Percentiles rank a stretch among this genome's conserved stretches.
Evolutionary conservation across 1,284 basidiomycete species (phyloP).

Genomic region (Tremellales sp.): DNA sequence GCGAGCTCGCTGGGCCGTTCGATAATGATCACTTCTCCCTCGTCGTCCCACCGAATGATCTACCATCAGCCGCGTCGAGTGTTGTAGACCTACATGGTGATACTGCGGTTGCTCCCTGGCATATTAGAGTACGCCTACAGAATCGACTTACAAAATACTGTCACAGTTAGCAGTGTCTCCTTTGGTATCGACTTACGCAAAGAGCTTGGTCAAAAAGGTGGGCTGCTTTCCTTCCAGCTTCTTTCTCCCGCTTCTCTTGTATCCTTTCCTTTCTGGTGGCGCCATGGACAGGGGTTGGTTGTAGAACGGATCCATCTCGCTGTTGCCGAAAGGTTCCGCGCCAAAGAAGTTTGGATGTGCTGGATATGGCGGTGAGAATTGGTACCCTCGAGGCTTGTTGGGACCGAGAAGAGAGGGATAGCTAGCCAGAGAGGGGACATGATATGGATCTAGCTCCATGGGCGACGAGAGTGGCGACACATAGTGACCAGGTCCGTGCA

Average conservation of each 20-base stretch:
- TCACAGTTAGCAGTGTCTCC: conserved; percentile 7
- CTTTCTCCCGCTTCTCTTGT: conserved; percentile 15
- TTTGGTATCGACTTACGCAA: conserved; percentile 62
- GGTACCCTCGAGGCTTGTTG: neutral
- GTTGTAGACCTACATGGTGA: conserved; percentile 23
- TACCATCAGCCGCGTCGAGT: conserved; percentile 8
- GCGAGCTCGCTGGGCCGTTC: conserved; percentile 84
- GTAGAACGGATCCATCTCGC: conserved; percentile 20
- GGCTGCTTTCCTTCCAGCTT: conserved; percentile 60
- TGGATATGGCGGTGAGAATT: neutral
- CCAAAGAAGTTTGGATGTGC: neutral
- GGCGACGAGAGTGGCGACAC: too few relatives aligned
- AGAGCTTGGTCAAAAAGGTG: conserved; percentile 86
- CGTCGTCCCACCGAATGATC: conserved; percentile 87
- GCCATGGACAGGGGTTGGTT: conserved; percentile 7
- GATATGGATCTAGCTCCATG: too few relatives aligned
- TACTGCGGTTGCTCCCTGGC: conserved; percentile 29
- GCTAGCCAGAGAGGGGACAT: too few relatives aligned
- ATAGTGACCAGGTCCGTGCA: too few relatives aligned
- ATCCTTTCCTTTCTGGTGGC: conserved; percentile 3
- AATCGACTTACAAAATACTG: conserved; percentile 23
- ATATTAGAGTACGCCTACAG: conserved; percentile 17
- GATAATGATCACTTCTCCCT: conserved; percentile 85
- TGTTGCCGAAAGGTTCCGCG: conserved; percentile 4
- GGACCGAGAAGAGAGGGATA: too few relatives aligned